phyloP scores from a whole-genome alignment of 805 yeast species.

The Myxozyma vanderwaltii region DNA sequence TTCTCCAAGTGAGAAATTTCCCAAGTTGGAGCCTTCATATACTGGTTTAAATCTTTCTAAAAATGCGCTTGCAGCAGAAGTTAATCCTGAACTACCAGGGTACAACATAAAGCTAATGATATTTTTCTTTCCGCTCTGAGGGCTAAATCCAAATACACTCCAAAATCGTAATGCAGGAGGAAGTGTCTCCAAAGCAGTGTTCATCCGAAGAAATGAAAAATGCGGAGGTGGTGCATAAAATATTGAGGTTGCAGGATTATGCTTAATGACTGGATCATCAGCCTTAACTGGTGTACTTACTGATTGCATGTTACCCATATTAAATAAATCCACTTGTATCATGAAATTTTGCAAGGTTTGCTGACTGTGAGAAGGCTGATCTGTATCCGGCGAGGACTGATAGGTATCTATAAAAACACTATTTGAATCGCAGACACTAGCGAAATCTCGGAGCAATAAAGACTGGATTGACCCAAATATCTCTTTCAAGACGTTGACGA shows the following conservation, averaged over 20 bases:
- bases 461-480: conserved; percentile 21
- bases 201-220: conserved; percentile 38
- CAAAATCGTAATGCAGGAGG: conserved; percentile 46
- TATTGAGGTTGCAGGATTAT: neutral
- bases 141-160: conserved; percentile 45
- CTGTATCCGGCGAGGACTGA: neutral
- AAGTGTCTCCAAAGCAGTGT: conserved; percentile 41
- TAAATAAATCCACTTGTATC: conserved; percentile 12
- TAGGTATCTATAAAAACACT: neutral
- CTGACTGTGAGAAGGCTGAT: neutral
- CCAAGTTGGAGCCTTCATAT: conserved; percentile 45
- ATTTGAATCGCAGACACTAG: conserved; percentile 17
- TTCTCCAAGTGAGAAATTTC: conserved; percentile 34
- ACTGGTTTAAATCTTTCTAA: conserved; percentile 38
- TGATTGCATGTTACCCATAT: neutral
- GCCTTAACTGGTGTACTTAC: neutral
- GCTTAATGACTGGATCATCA: conserved; percentile 3
- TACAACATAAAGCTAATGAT: conserved; percentile 38
- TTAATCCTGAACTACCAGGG: conserved; percentile 38
- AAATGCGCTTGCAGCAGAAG: conserved; percentile 34
- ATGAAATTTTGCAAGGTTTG: conserved; percentile 11
- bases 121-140: conserved; percentile 40
- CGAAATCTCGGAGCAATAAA: conserved; percentile 20
- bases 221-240: conserved; percentile 39
- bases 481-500: conserved; percentile 26